Conservation (phyloP, 2,329 filamentous ascomycete genomes). For the Hypoxylon rubiginosum region DNA sequence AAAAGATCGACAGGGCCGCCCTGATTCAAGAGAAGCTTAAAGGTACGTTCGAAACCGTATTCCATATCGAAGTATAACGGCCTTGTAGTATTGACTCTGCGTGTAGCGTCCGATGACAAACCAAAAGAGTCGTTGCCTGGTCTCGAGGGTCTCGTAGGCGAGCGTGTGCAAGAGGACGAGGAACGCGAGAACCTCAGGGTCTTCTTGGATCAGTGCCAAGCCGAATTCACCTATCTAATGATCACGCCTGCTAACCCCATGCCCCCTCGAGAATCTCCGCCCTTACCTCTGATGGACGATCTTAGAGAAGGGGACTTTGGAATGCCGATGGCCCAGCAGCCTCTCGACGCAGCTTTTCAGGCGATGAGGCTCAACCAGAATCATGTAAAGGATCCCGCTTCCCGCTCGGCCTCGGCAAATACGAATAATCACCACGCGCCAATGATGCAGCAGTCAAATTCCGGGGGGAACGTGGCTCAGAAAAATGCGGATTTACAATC, state of each 20-base stretch:
- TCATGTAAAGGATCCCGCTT: conserved; percentile 66
- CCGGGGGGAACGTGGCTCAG: conserved; percentile 48
- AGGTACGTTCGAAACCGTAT: conserved; percentile 58
- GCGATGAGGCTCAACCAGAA: conserved; percentile 64
- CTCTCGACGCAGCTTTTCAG: conserved; percentile 54
- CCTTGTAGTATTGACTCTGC: conserved; percentile 26
- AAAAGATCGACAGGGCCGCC: conserved; percentile 60
- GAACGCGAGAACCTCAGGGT: conserved; percentile 67
- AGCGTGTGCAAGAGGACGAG: conserved; percentile 53
- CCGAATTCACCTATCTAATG: conserved; percentile 77
- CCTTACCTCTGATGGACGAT: conserved; percentile 70
- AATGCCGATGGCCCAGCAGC: conserved; percentile 59
- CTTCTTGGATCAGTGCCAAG: conserved; percentile 74
- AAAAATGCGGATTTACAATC: conserved; percentile 59
- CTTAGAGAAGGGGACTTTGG: conserved; percentile 69
- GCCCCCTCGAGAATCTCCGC: conserved; percentile 73
- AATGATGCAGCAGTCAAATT: conserved; percentile 59
- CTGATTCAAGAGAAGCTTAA: conserved; percentile 70
- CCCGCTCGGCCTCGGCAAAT: conserved; percentile 64
- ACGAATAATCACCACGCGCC: conserved; percentile 71
- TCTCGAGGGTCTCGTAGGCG: conserved; percentile 56
- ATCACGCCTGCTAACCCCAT: conserved; percentile 75
- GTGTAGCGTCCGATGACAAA: conserved; percentile 59
- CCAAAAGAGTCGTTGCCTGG: conserved; percentile 56
- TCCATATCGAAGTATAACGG: background rate